Percentiles rank a stretch among this genome's conserved stretches.
Conservation (phyloP, 2,329 filamentous ascomycete genomes). For the Didymella lethalis region DNA sequence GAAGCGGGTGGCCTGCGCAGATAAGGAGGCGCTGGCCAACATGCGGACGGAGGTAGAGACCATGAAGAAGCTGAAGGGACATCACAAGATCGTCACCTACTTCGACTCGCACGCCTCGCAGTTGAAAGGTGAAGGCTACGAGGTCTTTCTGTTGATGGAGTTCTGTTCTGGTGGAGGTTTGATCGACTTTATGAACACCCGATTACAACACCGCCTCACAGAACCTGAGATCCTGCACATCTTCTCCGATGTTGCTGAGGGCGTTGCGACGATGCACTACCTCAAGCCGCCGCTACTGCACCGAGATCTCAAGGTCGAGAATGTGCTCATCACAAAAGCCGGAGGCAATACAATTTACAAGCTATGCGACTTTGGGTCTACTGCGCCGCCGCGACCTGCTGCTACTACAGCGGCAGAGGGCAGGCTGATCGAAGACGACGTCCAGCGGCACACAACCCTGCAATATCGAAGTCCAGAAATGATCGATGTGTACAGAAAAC, state of each 20-base stretch:
- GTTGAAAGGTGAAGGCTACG: slow-evolving; percentile 89
- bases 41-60: slow-evolving; percentile 99
- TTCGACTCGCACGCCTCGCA: slow-evolving; percentile 98
- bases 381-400: slow-evolving; percentile 82
- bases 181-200: slow-evolving; percentile 99
- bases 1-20: slow-evolving; percentile 94
- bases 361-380: slow-evolving; percentile 96
- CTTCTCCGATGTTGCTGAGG: slow-evolving; percentile 94
- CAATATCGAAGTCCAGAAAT: slow-evolving; percentile 98
- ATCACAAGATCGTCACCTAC: slow-evolving; percentile 95
- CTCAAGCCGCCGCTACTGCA: slow-evolving; percentile 92
- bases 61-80: slow-evolving; percentile 99
- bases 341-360: slow-evolving; percentile 81
- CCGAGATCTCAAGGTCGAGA: slow-evolving; percentile 96
- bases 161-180: slow-evolving; percentile 93
- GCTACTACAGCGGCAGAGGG: slow-evolving; percentile 89
- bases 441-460: slow-evolving; percentile 95
- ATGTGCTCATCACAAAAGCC: slow-evolving; percentile 83
- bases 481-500: slow-evolving; percentile 96
- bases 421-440: slow-evolving; percentile 91
- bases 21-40: slow-evolving; percentile 90
- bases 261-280: slow-evolving; percentile 99
- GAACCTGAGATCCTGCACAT: slow-evolving; percentile 98
- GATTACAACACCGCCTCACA: slow-evolving; percentile 92
- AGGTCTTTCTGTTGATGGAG: slow-evolving; percentile 98